phyloP scores from a whole-genome alignment of 306 rosid genomes.

The Cucurbita ficifolia region DNA sequence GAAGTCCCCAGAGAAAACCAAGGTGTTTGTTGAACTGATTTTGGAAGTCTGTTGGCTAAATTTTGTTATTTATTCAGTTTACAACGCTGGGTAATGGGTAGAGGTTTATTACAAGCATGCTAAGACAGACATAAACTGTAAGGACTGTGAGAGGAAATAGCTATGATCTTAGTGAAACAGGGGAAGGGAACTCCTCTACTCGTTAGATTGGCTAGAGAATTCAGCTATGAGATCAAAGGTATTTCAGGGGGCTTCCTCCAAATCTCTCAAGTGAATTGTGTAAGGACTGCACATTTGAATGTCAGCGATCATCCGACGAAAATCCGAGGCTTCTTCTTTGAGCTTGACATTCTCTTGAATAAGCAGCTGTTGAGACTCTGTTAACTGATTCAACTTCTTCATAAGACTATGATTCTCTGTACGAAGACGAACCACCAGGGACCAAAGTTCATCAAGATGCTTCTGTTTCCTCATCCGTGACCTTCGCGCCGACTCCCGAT shows the following conservation, averaged over 20 bases:
- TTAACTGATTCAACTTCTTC: conserved; percentile 2
- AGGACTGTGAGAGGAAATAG: not conserved
- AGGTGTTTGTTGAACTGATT: not conserved
- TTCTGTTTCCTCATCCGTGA: conserved; percentile 7
- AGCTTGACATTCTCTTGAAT: conserved; percentile 1
- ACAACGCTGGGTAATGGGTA: not conserved
- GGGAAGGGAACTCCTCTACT: not conserved
- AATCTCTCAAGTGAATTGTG: not conserved
- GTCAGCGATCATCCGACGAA: not conserved
- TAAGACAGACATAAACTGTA: not conserved
- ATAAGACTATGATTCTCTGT: not conserved
- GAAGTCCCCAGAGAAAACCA: not conserved
- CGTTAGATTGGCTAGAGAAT: not conserved
- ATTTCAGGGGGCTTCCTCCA: not conserved
- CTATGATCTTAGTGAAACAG: not conserved
- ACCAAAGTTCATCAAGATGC: conserved; percentile 8
- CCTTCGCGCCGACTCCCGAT: conserved; percentile 3
- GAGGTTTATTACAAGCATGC: not conserved
- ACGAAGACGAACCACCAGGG: not conserved
- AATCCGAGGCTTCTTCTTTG: not conserved
- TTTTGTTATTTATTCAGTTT: not conserved
- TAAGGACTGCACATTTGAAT: not conserved
- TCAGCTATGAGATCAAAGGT: not conserved
- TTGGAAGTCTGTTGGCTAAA: not conserved
- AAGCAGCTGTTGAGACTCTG: not conserved